Evolutionary conservation across 2,329 filamentous ascomycete species (phyloP).

Genomic region (Verticillium nonalfalfae): DNA sequence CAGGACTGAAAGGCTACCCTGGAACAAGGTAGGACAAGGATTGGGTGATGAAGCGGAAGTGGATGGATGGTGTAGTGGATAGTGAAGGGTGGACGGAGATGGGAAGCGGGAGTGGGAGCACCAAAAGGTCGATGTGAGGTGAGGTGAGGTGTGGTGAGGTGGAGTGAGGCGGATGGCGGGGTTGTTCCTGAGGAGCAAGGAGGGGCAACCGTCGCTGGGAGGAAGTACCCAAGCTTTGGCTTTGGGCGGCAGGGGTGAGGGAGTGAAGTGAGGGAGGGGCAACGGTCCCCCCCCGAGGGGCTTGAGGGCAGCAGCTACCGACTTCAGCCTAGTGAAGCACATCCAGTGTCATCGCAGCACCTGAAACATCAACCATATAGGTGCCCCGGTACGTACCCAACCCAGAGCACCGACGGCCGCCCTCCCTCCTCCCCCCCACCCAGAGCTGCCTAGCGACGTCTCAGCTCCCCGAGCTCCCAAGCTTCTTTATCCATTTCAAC

Average conservation of each 20-base stretch:
- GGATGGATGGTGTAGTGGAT: neutral
- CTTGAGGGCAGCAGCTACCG: neutral
- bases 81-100: neutral
- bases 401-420: neutral
- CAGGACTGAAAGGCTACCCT: neutral
- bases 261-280: neutral
- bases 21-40: neutral
- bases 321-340: neutral
- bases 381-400: neutral
- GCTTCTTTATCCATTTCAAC: neutral
- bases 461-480: neutral
- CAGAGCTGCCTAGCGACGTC: neutral
- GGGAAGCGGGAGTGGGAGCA: neutral
- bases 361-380: neutral
- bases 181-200: neutral
- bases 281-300: neutral
- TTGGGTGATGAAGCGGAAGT: neutral
- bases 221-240: neutral
- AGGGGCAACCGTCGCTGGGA: neutral
- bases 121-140: neutral
- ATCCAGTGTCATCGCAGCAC: neutral
- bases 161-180: neutral
- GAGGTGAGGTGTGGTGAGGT: neutral
- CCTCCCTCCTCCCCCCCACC: neutral
- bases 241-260: neutral